phyloP scores from a whole-genome alignment of 306 rosid genomes.

The Cucurbita pepo region DNA sequence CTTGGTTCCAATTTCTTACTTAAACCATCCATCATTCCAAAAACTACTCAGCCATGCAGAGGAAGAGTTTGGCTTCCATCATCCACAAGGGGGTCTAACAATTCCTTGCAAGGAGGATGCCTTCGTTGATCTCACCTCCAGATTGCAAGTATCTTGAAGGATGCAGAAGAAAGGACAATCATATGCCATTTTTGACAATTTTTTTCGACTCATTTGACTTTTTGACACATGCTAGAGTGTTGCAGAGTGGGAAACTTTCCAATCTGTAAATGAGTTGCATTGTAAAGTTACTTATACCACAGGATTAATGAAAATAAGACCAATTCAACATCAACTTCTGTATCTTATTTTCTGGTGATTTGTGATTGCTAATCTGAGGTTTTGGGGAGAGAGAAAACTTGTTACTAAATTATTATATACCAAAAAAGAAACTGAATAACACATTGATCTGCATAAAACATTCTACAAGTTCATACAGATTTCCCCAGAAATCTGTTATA shows the following conservation, averaged over 20 bases:
- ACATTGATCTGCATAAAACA: no score
- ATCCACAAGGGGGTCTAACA: conserved; percentile 39
- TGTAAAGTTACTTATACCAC: neutral
- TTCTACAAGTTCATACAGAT: neutral
- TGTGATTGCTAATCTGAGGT: neutral
- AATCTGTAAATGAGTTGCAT: neutral
- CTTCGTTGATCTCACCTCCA: conserved; percentile 1
- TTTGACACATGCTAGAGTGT: neutral
- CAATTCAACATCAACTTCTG: neutral
- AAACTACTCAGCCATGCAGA: conserved; percentile 15
- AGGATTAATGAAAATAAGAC: neutral
- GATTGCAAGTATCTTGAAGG: neutral
- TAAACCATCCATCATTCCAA: conserved; percentile 9
- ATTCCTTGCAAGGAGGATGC: conserved; percentile 31
- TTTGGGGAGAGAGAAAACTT: neutral
- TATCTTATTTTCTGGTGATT: neutral
- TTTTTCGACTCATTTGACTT: neutral
- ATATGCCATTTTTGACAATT: neutral
- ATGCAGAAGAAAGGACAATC: neutral
- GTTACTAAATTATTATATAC: neutral
- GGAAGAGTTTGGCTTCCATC: conserved; percentile 33
- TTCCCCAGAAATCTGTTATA: neutral
- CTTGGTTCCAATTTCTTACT: conserved; percentile 12
- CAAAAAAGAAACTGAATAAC: no score
- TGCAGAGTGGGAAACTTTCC: neutral